Percentiles rank a stretch among this genome's conserved stretches.
Conservation (phyloP, 371 early-diverging fungal genomes). For the Syncephalastrum sp. region DNA sequence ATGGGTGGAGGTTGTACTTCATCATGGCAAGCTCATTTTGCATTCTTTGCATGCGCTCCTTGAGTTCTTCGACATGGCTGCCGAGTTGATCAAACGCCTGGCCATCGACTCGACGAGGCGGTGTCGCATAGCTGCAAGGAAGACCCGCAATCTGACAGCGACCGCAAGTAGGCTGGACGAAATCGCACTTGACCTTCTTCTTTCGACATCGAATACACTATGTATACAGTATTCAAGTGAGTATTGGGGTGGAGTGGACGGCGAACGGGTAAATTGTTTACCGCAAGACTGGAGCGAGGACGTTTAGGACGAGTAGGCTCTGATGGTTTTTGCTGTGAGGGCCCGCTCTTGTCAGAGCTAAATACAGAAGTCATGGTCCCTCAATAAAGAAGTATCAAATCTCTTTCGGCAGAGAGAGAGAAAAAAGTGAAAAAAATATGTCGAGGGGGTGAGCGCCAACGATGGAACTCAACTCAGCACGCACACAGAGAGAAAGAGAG, state of each 20-base stretch:
- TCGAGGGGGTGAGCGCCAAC: too few relatives aligned
- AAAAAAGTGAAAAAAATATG: too few relatives aligned
- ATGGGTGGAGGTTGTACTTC: slow-evolving; percentile 45
- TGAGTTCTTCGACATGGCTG: slow-evolving; percentile 49
- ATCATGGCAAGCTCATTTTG: slow-evolving; percentile 49
- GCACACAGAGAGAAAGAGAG: too few relatives aligned
- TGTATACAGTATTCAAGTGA: background rate
- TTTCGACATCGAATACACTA: slow-evolving; percentile 61
- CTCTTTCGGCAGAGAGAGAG: too few relatives aligned
- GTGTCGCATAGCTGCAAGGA: slow-evolving; percentile 52
- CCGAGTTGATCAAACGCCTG: slow-evolving; percentile 57
- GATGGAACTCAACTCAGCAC: too few relatives aligned
- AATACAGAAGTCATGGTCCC: slow-evolving; percentile 14
- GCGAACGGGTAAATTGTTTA: slow-evolving; percentile 10
- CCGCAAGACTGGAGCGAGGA: slow-evolving; percentile 23
- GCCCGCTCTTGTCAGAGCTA: slow-evolving; percentile 15
- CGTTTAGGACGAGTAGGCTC: slow-evolving; percentile 20
- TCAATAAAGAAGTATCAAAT: too few relatives aligned
- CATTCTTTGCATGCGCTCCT: slow-evolving; percentile 50
- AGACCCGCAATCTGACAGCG: slow-evolving; percentile 54
- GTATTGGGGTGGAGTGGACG: slow-evolving; percentile 1
- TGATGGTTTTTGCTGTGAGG: slow-evolving; percentile 16
- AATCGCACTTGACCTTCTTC: slow-evolving; percentile 67
- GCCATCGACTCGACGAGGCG: slow-evolving; percentile 56
- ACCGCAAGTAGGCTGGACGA: slow-evolving; percentile 61